Base-by-base conservation (phyloP, 352 stramenopile genomes). In the Pythium coloratum region DNA sequence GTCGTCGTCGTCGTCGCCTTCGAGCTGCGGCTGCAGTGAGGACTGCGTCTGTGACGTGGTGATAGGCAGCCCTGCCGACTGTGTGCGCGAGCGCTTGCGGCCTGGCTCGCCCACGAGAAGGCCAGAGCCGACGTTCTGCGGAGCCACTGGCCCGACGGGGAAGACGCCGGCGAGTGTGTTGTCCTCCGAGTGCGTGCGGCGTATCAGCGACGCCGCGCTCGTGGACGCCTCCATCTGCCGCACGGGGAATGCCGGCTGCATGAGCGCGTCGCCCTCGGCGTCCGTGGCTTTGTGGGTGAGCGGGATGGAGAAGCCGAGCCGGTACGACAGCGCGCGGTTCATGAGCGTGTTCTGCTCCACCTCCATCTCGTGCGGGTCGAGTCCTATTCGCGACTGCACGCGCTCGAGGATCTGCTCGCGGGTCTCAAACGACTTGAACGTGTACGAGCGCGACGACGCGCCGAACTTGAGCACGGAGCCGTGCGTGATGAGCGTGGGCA, bases 351-450 rank as follows among this genome's bases (percentile, higher is more conserved):
- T 95, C 51, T 86, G 76, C 65, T 94, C 84, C 32, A 95, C 55
- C 24, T 84, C 62, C 32, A 80, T 59, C 60, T 94, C 85, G 9
- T 90, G 82, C 13, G 49, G 66, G 16, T 84, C 78, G 3, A 95
- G 66, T 3, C 80, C 79, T 42, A 82, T 73, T 20, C 80, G 78
- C 38, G 71, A 76, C 13, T 72, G 70, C 54, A 95, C 67, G 51
- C 84, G 78, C 46, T 86, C 76, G 5, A 73, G 69, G 71, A 95
- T 95, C 66, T 91, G 78, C 53, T 90, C 84, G 1, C 80, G 72
- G 13, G 86, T 92, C 24, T 92, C 82, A 62, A 92, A 94, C 30
- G 82, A 59, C 70, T 92, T 92, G 69, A 92, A 95, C n/a, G 79
- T 82, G 60, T 95, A 95, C 1, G 80, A 84, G 4, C 86, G 80